Evolutionary conservation across 768 basidiomycete species (phyloP), one percentile per base, ranked within the genome.

Genomic region (Rhodotorula sphaerocarpa): DNA sequence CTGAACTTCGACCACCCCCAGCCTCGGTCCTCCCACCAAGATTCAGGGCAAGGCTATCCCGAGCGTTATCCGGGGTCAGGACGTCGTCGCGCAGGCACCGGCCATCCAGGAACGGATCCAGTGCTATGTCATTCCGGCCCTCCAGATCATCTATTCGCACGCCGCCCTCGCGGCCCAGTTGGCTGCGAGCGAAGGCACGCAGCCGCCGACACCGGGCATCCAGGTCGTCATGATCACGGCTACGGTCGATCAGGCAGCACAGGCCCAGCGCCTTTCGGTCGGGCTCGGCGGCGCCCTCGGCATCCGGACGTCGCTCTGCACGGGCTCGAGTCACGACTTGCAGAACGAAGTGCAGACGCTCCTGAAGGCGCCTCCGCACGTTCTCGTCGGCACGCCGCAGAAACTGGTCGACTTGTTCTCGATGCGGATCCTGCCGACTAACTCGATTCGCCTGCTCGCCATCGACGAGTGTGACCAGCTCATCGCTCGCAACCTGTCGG

Each of bases 41-140:
- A 95, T 99, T 69, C 95, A 97, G 76, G 90, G 93, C 73, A 83
- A 93, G 51, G 92, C 95, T 48, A 79, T 99, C 53, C 95, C 95
- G 11, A 96, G 96, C 78, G 83, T 99, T 62, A 80, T 97, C 39
- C 83, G 86, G 55, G 62, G 90, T 12, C 83, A 90, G 42, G 95
- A 99, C 71, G 96, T 97, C 73, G 97, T 99, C 72, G 92, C 93
- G 14, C 95, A 99, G 76, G 95, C 93, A 15, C 95, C 95, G 50
- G 92, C 95, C 1, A 97, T 95, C 0, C 93, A 96, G 75, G 95
- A 99, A 75, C 82, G 95, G 50, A 99, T 99, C 71, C 92, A 93
- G 28, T 90, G 92, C 61, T 99, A 99, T 76, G 85, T 90, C 53
- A 90, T 93, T 63, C 90, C 89, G 52, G 87, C 87, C 33, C 86